Base-by-base conservation (phyloP, 2,329 filamentous ascomycete species). In the Alternaria consortialis region DNA sequence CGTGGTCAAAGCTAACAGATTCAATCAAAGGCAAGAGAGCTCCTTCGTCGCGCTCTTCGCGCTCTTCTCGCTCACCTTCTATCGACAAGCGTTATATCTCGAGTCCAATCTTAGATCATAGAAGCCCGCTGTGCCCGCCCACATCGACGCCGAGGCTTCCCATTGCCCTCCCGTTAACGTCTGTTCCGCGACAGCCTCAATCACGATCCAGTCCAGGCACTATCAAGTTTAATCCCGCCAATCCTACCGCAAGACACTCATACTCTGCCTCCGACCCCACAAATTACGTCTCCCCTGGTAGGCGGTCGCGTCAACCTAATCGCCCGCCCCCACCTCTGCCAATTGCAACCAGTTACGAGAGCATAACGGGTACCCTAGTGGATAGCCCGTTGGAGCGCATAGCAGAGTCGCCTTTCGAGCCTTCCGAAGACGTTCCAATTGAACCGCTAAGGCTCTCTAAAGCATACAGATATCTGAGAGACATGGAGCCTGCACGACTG, bases 401-500 rank as follows among this genome's bases (percentile, higher is more conserved):
- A 51, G 50, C 64, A 15, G 73, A 75, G 65, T 72, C 69, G 48
- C 66, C 68, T 4, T 64, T 66, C 37, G 62, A 65, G 29, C 53
- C 44, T 27, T 39, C 50, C 44, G 52, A 48, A 32, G 40, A 56
- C 17, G 23, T 44, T 13, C 23, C 37, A 25, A 25, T 47, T 15
- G 52, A 48, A 32, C 15, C 54, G 15, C 23, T 60, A 1, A 53
- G 53, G 43, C n/a, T 64, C 20, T 44, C 60, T 20, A 47, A 43
- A 23, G 34, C 56, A 32, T 44, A 59, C 29, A 47, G 53, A 32
- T 56, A 61, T 17, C 11, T 67, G 12, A 50, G 23, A 55, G 65
- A 46, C 11, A 79, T 79, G 75, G 75, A 78, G 46, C 61, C 69
- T n/a, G 42, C 70, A 37, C 67, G 71, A 15, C 62, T 74, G 37